Percentiles rank a stretch among this genome's conserved stretches.
Conservation (phyloP, 306 rosid species). For the Begonia peltatifolia region DNA sequence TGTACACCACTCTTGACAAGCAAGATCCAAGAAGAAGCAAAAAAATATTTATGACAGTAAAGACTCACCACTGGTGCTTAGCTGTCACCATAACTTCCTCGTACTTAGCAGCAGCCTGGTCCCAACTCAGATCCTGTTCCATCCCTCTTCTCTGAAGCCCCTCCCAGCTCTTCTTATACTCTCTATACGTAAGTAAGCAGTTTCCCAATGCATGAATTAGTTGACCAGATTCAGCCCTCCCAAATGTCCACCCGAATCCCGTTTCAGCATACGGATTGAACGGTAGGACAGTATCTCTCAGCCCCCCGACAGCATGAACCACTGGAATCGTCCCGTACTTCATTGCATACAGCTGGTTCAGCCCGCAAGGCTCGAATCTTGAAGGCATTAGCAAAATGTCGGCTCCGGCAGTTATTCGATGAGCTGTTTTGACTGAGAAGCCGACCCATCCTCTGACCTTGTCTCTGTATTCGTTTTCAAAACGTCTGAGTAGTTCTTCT, state of each 20-base stretch:
- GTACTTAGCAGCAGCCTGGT: conserved; percentile 68
- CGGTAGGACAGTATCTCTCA: conserved; percentile 64
- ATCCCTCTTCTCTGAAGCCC: conserved; percentile 91
- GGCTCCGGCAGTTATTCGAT: conserved; percentile 82
- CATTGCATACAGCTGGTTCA: conserved; percentile 95
- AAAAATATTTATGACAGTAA: too few species aligned
- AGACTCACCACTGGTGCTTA: conserved; percentile 62
- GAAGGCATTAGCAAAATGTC: conserved; percentile 95
- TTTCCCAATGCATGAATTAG: conserved; percentile 58
- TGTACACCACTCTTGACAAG: too few species aligned
- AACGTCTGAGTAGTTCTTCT: conserved; percentile 54
- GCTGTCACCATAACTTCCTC: conserved; percentile 91
- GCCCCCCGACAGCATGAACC: conserved; percentile 90
- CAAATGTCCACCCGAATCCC: conserved; percentile 87
- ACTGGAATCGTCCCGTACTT: conserved; percentile 81
- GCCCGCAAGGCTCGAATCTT: conserved; percentile 89
- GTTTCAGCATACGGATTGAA: conserved; percentile 65
- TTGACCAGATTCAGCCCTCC: conserved; percentile 50
- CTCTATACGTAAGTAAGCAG: conserved; percentile 51
- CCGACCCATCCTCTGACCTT: conserved; percentile 88
- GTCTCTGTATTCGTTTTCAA: conserved; percentile 33
- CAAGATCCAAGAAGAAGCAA: too few species aligned
- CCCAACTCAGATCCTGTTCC: conserved; percentile 90
- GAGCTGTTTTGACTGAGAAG: conserved; percentile 73
- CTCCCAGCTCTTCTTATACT: conserved; percentile 87